phyloP scores from a whole-genome alignment of 805 yeast genomes.

The Kurtzmaniella cleridarum region DNA sequence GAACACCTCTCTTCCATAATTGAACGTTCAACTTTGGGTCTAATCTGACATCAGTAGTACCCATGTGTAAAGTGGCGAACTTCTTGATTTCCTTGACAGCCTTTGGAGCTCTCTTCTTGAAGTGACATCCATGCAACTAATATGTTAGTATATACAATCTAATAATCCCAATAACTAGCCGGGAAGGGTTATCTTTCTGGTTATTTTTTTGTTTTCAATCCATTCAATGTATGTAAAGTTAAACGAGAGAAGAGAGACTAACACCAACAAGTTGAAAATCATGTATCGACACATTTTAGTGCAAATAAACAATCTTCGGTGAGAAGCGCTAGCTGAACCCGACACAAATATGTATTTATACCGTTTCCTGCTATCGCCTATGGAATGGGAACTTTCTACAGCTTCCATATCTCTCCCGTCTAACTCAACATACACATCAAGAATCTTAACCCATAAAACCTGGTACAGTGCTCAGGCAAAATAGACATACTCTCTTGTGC shows the following conservation, averaged over 20 bases:
- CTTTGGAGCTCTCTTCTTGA: conserved; percentile 99
- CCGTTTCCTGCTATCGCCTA: conserved; percentile 2
- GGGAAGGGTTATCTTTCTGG: conserved; percentile 2
- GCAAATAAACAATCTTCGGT: conserved; percentile 1
- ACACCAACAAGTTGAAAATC: background rate
- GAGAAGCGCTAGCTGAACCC: conserved; percentile 3
- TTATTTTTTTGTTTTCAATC: background rate
- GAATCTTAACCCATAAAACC: background rate
- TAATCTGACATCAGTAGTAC: conserved; percentile 97
- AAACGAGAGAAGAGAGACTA: too few relatives aligned
- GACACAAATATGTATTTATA: background rate
- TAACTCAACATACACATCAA: conserved; percentile 4
- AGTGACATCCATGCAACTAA: conserved; percentile 94
- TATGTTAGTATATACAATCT: conserved; percentile 37
- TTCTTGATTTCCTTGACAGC: conserved; percentile 99
- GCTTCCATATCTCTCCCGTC: conserved; percentile 6
- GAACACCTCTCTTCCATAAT: conserved; percentile 99
- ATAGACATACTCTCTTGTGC: conserved; percentile 91
- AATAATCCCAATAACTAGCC: conserved; percentile 1
- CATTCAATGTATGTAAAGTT: background rate
- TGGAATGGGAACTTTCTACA: conserved; percentile 5
- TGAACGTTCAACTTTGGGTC: conserved; percentile 98
- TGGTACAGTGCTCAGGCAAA: background rate
- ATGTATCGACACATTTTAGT: background rate
- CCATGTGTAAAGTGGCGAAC: conserved; percentile 98